These are phyloP conservation scores for Abrus precatorius DNA, from an alignment of 306 rosid genomes.

Conservation along the genomic window DNA sequence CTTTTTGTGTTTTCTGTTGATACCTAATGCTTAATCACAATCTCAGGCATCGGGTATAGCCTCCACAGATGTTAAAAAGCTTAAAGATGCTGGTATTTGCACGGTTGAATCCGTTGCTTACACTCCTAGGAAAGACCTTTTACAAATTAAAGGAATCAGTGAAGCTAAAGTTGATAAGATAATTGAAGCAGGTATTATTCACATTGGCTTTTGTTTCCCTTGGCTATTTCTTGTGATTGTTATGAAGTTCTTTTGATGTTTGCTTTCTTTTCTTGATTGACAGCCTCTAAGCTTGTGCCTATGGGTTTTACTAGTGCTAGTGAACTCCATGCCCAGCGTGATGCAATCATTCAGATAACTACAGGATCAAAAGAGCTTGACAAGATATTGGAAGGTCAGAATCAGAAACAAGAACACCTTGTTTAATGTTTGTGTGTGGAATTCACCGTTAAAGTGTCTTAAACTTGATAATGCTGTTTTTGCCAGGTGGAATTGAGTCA, in stretches of 20 bases:
- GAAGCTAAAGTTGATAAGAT: constrained; percentile 99
- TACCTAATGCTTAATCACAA: constrained; percentile 18
- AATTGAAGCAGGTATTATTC: constrained; percentile 81
- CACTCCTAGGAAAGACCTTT: constrained; percentile 90
- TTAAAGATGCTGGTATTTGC: constrained; percentile 90
- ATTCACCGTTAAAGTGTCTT: constrained; percentile 12
- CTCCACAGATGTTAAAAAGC: constrained; percentile 85
- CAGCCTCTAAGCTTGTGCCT: constrained; percentile 93
- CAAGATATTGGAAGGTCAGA: constrained; percentile 83
- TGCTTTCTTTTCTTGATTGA: constrained; percentile 41
- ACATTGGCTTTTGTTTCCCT: background rate
- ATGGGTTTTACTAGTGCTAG: constrained; percentile 95
- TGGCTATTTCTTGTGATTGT: constrained; percentile 30
- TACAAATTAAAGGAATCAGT: constrained; percentile 96
- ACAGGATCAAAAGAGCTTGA: constrained; percentile 95
- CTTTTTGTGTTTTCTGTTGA: background rate
- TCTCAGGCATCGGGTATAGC: constrained; percentile 82
- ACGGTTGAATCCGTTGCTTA: constrained; percentile 90
- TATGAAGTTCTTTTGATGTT: constrained; percentile 10
- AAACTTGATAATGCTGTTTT: constrained; percentile 36
- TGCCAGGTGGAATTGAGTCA: constrained; percentile 93
- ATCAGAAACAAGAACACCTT: background rate
- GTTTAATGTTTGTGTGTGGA: constrained; percentile 2
- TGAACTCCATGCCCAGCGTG: constrained; percentile 92
- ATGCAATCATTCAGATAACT: constrained; percentile 87